Conservation (phyloP, 106 monocot genomes). For the Allium fistulosum region DNA sequence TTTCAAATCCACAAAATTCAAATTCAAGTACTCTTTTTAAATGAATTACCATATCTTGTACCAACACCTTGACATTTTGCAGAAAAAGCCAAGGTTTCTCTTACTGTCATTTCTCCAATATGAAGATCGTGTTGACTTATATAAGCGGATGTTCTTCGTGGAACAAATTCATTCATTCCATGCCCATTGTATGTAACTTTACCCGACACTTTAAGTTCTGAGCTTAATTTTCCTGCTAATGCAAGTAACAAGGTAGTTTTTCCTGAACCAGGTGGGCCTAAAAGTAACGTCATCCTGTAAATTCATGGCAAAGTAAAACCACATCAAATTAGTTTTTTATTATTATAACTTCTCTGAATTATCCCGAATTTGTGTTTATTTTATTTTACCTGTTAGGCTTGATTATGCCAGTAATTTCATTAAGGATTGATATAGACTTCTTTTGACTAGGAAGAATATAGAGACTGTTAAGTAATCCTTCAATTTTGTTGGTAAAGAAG, state of each 20-base stretch:
- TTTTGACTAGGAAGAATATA: constrained; percentile 47
- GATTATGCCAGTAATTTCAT: constrained; percentile 52
- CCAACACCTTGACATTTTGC: constrained; percentile 81
- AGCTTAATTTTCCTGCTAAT: constrained; percentile 53
- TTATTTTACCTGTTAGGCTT: constrained; percentile 44
- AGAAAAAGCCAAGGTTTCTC: constrained; percentile 72
- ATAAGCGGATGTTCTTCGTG: constrained; percentile 69
- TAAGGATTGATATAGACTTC: constrained; percentile 32
- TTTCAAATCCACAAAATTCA: neutral
- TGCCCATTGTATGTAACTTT: constrained; percentile 68
- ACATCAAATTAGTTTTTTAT: neutral
- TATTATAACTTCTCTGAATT: neutral
- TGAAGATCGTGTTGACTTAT: constrained; percentile 80
- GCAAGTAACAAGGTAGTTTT: constrained; percentile 61
- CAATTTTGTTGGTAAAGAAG: constrained; percentile 17
- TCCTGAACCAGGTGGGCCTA: constrained; percentile 68
- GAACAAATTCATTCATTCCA: constrained; percentile 68
- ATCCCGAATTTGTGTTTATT: neutral
- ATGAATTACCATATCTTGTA: constrained; percentile 48
- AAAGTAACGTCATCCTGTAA: constrained; percentile 60
- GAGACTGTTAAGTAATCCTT: constrained; percentile 10
- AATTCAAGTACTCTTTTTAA: neutral
- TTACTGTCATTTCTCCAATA: constrained; percentile 71
- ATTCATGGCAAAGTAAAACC: neutral
- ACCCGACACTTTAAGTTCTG: constrained; percentile 37